A percentile compares a stretch with the other conserved stretches of the same genome.
phyloP scores from a whole-genome alignment of 2,329 filamentous ascomycete genomes.

The Fusarium marasasianum region DNA sequence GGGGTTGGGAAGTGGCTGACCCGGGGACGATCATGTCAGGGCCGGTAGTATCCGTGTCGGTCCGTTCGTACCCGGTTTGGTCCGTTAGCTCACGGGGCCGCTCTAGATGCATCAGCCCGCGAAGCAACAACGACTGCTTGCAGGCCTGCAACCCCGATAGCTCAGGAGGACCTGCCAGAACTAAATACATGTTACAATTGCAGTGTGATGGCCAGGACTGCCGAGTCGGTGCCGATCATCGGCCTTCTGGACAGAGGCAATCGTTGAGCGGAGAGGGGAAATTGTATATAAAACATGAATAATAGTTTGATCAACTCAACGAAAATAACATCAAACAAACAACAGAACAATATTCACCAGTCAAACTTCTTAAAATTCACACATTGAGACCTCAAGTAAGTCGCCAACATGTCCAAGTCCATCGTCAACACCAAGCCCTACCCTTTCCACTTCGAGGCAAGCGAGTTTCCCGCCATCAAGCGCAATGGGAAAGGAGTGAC shows the following conservation, averaged over 20 bases:
- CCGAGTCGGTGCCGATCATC: constrained; percentile 8
- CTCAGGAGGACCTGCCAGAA: not conserved
- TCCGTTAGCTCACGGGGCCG: not conserved
- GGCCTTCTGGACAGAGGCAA: not conserved
- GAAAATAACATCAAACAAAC: not conserved
- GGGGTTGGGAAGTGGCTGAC: not conserved
- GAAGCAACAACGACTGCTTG: not conserved
- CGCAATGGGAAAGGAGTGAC: constrained; percentile 3
- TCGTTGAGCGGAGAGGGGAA: not conserved
- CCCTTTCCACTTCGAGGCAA: constrained; percentile 18
- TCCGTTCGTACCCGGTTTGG: not conserved
- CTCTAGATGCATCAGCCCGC: not conserved
- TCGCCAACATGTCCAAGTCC: constrained; percentile 22
- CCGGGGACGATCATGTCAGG: not conserved
- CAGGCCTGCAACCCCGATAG: not conserved
- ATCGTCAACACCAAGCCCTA: constrained; percentile 11
- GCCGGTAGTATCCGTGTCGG: constrained; percentile 21
- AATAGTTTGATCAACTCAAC: not conserved
- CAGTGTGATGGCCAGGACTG: not conserved
- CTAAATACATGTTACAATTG: not conserved
- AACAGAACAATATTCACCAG: too few relatives aligned
- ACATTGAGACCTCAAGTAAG: not conserved
- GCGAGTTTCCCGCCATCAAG: not conserved
- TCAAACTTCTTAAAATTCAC: not conserved
- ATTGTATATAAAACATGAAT: constrained; percentile 1